Evolutionary conservation across 176 grass and related monocot genomes (phyloP), one percentile per base, ranked within the genome.

Genomic region (Tuctoria greenei): DNA sequence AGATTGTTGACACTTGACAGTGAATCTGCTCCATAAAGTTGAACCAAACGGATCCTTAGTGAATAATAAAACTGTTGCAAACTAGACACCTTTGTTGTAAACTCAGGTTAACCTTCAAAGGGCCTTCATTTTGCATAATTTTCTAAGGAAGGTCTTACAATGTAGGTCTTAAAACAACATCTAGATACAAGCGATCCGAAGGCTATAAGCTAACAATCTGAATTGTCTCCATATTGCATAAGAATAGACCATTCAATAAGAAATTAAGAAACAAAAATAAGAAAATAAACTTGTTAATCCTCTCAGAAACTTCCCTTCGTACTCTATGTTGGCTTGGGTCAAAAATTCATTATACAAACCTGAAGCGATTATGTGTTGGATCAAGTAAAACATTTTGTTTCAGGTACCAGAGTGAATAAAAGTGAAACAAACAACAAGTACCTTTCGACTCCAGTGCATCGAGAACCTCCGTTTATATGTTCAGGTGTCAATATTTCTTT

Each of bases 401-500:
- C 31, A 31, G 31, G 31, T 31, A 52, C 38, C 42, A 18, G 17
- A 64, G 21, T 73, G 45, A 64, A 58, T 57, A 60, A 49, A 43
- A 66, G 8, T 66, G 51, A 20, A 78, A 66, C 25, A 69, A 78
- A 45, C 55, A 7, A 41, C 16, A 72, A 43, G 24, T 71, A 99
- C 96, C 96, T 99, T 90, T 95, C 96, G 37, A 68, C 70, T 69
- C 85, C 87, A 78, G 54, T 77, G 82, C n/a, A 83, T 72, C 77
- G 87, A 80, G 92, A 92, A 70, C 77, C 85, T 84, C 67, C 78
- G 69, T 91, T 95, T 66, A 99, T 95, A 80, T 93, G 86, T 79
- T 95, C 85, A 24, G 83, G 42, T 24, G 83, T 93, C 65, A 95
- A 76, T 72, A 99, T 95, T 49, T 41, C 70, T 58, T 80, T 87